Percentiles rank a stretch among this genome's conserved stretches.
phyloP scores from a whole-genome alignment of 2,329 filamentous ascomycete species.

The Colletotrichum orchidophilum region DNA sequence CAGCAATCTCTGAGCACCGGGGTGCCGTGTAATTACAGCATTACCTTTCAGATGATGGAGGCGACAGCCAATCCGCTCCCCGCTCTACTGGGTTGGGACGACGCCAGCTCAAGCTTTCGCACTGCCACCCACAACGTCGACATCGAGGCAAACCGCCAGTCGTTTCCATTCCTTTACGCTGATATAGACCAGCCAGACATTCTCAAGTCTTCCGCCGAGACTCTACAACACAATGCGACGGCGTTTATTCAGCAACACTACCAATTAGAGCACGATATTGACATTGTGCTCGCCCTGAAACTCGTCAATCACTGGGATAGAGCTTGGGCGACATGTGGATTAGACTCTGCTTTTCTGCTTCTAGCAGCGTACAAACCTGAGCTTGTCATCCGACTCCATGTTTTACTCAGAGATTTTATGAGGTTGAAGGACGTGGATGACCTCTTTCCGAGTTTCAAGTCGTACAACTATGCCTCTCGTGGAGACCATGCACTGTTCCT shows the following conservation, averaged over 20 bases:
- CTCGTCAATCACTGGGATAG: background rate
- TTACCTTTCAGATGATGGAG: no score
- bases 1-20: no score
- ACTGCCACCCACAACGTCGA: background rate
- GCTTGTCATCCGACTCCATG: background rate
- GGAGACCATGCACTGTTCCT: background rate
- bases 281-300: background rate
- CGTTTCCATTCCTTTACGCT: background rate
- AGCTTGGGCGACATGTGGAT: background rate
- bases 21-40: no score
- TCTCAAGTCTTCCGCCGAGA: background rate
- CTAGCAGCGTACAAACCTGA: background rate
- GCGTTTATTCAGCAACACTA: background rate
- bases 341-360: background rate
- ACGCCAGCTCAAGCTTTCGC: background rate
- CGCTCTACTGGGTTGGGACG: background rate
- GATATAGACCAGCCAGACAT: background rate
- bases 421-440: background rate
- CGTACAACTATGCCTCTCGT: background rate
- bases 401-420: background rate
- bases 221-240: background rate
- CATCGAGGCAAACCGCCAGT: background rate
- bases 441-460: background rate
- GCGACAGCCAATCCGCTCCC: background rate
- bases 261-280: background rate